Conservation (phyloP, 2,329 filamentous ascomycete genomes). For the Ilyonectria destructans region DNA sequence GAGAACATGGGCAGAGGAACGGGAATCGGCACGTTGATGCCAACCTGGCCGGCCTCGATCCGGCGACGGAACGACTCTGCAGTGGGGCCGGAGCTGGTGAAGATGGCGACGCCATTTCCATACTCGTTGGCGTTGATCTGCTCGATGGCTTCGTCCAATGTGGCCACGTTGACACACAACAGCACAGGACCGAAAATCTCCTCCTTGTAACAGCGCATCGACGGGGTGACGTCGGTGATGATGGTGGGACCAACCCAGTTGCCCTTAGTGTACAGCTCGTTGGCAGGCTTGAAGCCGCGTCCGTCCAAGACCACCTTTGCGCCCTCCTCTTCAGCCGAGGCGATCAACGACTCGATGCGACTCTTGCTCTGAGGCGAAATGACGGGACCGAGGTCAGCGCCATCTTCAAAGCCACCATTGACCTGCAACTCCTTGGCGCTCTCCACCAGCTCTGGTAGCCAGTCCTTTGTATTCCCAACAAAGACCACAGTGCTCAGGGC, state of each 20-base stretch:
- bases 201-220: slow-evolving; percentile 56
- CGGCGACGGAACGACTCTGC: slow-evolving; percentile 53
- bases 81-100: slow-evolving; percentile 52
- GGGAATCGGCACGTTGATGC: slow-evolving; percentile 48
- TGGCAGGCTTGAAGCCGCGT: slow-evolving; percentile 39
- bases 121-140: slow-evolving; percentile 53
- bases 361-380: slow-evolving; percentile 41
- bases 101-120: slow-evolving; percentile 56
- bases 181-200: slow-evolving; percentile 58
- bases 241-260: slow-evolving; percentile 65
- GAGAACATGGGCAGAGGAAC: slow-evolving; percentile 49
- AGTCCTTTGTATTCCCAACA: slow-evolving; percentile 74
- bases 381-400: slow-evolving; percentile 44
- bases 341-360: slow-evolving; percentile 43
- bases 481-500: slow-evolving; percentile 77
- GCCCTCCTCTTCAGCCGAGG: slow-evolving; percentile 41
- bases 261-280: slow-evolving; percentile 42
- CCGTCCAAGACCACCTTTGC: slow-evolving; percentile 45
- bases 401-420: slow-evolving; percentile 44
- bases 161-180: slow-evolving; percentile 53
- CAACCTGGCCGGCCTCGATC: slow-evolving; percentile 49
- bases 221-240: slow-evolving; percentile 52
- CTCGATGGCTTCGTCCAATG: slow-evolving; percentile 54
- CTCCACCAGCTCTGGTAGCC: slow-evolving; percentile 76
- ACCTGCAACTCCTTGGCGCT: slow-evolving; percentile 68